Conservation (phyloP, 257 asterid species). For the Nicotiana knightiana region DNA sequence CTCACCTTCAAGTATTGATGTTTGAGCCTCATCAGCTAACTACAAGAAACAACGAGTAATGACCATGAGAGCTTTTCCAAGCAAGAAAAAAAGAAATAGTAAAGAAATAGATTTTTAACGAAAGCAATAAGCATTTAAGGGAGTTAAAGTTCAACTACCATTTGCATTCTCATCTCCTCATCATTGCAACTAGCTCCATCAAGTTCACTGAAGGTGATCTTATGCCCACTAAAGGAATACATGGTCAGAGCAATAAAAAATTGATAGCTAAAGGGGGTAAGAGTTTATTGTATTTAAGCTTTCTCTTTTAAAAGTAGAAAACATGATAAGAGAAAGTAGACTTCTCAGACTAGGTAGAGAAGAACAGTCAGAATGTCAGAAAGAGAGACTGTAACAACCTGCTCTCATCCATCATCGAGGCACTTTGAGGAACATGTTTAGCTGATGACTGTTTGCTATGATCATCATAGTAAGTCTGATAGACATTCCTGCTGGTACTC, state of each 20-base stretch:
- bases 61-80: constrained; percentile 2
- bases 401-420: constrained; percentile 32
- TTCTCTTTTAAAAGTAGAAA: not conserved
- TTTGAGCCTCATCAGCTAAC: constrained; percentile 38
- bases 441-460: constrained; percentile 28
- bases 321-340: not conserved
- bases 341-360: not conserved
- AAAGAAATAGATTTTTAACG: not conserved
- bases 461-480: constrained; percentile 42
- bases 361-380: not conserved
- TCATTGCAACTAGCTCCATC: constrained; percentile 32
- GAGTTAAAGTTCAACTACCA: constrained; percentile 31
- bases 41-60: constrained; percentile 27
- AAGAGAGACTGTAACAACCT: constrained; percentile 33
- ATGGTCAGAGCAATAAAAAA: not conserved
- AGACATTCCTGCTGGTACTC: constrained; percentile 29
- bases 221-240: constrained; percentile 39
- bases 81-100: constrained; percentile 6
- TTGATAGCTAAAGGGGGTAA: not conserved
- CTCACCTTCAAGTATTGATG: constrained; percentile 68
- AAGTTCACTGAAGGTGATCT: constrained; percentile 35
- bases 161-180: constrained; percentile 36
- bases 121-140: constrained; percentile 16
- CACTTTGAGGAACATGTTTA: constrained; percentile 38
- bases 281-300: not conserved